Evolutionary conservation across 495 filamentous ascomycete species (phyloP).

Genomic region (Penicillium verhagenii): DNA sequence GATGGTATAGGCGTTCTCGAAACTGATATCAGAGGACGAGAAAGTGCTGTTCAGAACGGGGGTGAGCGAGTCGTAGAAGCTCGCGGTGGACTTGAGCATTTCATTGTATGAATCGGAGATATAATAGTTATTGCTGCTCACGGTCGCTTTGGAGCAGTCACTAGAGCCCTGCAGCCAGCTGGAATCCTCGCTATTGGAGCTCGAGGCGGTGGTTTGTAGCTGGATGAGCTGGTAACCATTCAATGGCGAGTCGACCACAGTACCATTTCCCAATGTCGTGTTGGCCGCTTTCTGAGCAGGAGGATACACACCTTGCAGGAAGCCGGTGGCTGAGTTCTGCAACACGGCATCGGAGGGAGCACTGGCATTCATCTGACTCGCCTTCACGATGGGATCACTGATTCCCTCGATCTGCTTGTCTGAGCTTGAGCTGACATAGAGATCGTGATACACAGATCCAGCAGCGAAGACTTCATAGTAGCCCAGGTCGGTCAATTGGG

Average conservation of each 20-base stretch:
- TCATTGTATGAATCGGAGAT: constrained; percentile 55
- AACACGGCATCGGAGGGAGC: constrained; percentile 61
- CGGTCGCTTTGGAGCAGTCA: constrained; percentile 59
- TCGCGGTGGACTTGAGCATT: constrained; percentile 51
- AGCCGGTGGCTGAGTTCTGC: constrained; percentile 56
- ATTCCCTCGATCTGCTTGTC: constrained; percentile 56
- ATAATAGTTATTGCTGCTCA: constrained; percentile 74
- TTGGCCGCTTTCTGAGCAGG: constrained; percentile 37
- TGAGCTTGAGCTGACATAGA: constrained; percentile 55
- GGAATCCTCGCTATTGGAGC: constrained; percentile 51
- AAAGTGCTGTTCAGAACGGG: constrained; percentile 63
- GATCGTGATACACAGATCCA: constrained; percentile 60
- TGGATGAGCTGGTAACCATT: constrained; percentile 63
- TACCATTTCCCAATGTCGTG: constrained; percentile 52
- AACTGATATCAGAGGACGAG: constrained; percentile 49
- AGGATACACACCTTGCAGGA: constrained; percentile 64
- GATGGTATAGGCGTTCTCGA: constrained; percentile 71
- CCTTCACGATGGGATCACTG: constrained; percentile 53
- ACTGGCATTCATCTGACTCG: constrained; percentile 56
- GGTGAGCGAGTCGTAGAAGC: constrained; percentile 63
- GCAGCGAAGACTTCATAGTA: constrained; percentile 60
- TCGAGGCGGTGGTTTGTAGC: constrained; percentile 38
- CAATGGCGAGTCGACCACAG: constrained; percentile 51
- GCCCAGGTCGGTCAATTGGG: constrained; percentile 58
- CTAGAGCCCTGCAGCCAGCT: constrained; percentile 58